These are phyloP conservation scores for Akebia trifoliata DNA, from an alignment of 164 flowering plant genomes.

Conservation along the genomic window DNA sequence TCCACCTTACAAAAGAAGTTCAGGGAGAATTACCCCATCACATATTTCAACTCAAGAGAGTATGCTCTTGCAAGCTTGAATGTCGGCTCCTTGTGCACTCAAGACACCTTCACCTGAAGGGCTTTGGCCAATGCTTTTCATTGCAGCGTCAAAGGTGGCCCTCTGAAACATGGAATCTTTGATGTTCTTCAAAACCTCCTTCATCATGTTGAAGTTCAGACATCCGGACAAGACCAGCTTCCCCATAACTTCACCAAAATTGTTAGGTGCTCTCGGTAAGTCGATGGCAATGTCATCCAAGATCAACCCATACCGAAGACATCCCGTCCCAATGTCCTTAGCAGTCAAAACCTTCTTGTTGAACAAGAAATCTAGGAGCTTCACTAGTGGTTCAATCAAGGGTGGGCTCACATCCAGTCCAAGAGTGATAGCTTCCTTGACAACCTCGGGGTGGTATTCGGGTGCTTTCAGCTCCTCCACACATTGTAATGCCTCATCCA, in stretches of 20 bases:
- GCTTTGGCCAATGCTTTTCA: constrained; percentile 27
- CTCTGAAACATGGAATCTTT: constrained; percentile 48
- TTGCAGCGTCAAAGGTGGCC: constrained; percentile 42
- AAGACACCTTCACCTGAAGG: constrained; percentile 46
- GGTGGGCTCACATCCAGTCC: constrained; percentile 76
- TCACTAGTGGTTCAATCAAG: constrained; percentile 47
- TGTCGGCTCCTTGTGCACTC: constrained; percentile 51
- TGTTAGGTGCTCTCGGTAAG: constrained; percentile 78
- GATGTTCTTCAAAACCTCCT: constrained; percentile 50
- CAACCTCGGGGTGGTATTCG: constrained; percentile 61
- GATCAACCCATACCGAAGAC: constrained; percentile 51
- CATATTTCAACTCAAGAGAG: constrained; percentile 19
- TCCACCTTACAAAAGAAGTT: constrained; percentile 20
- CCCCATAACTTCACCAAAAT: constrained; percentile 73
- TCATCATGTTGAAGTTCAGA: constrained; percentile 56
- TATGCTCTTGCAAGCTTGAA: constrained; percentile 53
- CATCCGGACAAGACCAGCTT: constrained; percentile 45
- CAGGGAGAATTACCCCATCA: not conserved
- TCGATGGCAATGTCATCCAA: constrained; percentile 82
- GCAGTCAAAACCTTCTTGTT: constrained; percentile 45
- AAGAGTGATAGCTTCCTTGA: constrained; percentile 67
- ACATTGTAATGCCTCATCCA: constrained; percentile 82
- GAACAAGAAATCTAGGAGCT: constrained; percentile 55
- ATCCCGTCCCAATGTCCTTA: constrained; percentile 59
- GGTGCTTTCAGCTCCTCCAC: constrained; percentile 82